A percentile compares a stretch with the other conserved stretches of the same genome.
These are phyloP conservation scores for Stagonosporopsis vannaccii DNA, from an alignment of 2,329 filamentous ascomycete species.

Conservation along the genomic window DNA sequence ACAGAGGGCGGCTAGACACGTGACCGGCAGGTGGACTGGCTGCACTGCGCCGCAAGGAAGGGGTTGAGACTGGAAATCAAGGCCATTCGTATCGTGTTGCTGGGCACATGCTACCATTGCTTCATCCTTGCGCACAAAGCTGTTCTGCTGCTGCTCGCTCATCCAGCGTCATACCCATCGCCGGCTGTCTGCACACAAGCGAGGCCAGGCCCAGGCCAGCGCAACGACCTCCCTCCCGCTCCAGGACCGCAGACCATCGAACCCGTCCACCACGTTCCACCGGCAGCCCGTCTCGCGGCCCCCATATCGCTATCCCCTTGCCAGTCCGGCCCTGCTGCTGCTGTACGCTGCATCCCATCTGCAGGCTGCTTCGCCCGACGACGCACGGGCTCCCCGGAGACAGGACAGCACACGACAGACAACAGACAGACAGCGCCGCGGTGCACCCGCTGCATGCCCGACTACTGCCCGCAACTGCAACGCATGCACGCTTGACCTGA, in stretches of 20 bases:
- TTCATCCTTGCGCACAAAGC: too few species aligned
- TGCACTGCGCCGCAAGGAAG: conserved; percentile 3
- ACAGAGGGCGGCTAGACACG: background rate
- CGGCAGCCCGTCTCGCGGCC: conserved; percentile 22
- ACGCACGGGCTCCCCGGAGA: conserved; percentile 42
- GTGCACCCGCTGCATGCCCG: conserved; percentile 21
- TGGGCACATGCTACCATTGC: background rate
- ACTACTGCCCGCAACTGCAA: conserved; percentile 22
- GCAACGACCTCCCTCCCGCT: conserved; percentile 29
- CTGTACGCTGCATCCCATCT: conserved; percentile 16
- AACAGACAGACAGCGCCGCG: conserved; percentile 13
- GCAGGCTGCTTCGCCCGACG: conserved; percentile 28
- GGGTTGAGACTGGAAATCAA: background rate
- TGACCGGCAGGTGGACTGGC: conserved; percentile 3
- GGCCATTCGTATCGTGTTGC: background rate
- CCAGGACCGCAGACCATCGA: conserved; percentile 32
- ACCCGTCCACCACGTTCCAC: conserved; percentile 32
- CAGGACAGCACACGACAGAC: conserved; percentile 45
- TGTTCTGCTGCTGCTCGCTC: conserved; percentile 4
- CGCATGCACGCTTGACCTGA: conserved; percentile 40
- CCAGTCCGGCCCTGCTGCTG: conserved; percentile 26
- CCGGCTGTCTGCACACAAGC: conserved; percentile 13
- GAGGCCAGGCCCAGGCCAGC: conserved; percentile 31
- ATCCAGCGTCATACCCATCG: conserved; percentile 11
- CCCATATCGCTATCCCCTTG: conserved; percentile 20